Evolutionary conservation across 2,329 filamentous ascomycete genomes (phyloP), one percentile per base, ranked within the genome.

Genomic region (Alternaria brassicae): DNA sequence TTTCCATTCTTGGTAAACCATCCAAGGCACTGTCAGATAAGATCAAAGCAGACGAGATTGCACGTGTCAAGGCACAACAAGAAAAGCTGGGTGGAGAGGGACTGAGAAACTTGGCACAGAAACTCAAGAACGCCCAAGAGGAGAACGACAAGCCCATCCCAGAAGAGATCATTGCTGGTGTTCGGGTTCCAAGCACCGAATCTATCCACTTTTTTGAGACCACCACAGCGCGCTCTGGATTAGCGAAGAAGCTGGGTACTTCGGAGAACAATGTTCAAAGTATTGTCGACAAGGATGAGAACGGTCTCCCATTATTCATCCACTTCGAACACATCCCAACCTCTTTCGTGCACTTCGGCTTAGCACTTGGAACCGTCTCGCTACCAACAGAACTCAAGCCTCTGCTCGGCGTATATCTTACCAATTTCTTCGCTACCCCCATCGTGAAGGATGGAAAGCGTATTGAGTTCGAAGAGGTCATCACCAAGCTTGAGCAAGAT

Each of bases 191-290:
- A 0, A 86, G 88, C 30, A 91, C 92, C 0, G 91, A 96, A 8
- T 96, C 93, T 0, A 97, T 99, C 49, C 92, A 97, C 75, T 98
- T 99, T 78, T 96, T 97, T 69, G 86, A 93, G 64, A 95, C 93
- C 0, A 88, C 86, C 6, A 96, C 93, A 17, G 95, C 93, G 32
- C 87, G 93, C 25, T 90, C 91, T 45, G 95, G 95, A 28, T 81
- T 88, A 60, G 95, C 93, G 13, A 86, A 88, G 68, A 84, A 87
- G 62, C 81, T 93, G 48, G 93, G 93, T 0, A 80, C 84, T 23
- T 82, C 85, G 0, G 80, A 88, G 28, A 94, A 92, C 66, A 77
- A 84, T 4, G 86, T 92, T 4, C 95, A 99, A 77, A 84, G 87
- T 60, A 79, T 89, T 48, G 87, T 99, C 48, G 91, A 98, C 73